Base-by-base conservation (phyloP, 441 rosid species). In the Codiaeum variegatum region DNA sequence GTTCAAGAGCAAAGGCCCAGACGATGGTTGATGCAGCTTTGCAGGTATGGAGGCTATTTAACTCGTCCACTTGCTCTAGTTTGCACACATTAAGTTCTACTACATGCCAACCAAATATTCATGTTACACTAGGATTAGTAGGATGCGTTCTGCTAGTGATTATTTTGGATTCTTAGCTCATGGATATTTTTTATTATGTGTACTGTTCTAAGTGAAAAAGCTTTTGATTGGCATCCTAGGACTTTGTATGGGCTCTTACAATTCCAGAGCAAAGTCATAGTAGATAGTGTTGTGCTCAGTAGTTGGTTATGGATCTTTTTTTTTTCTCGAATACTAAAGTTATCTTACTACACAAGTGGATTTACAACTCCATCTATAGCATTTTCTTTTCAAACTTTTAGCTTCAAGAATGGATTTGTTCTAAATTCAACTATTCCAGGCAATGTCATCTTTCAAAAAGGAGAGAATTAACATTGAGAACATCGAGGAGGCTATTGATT, bases 11-110 rank as follows among this genome's bases (percentile, higher is more conserved):
- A 71, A 87, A 83, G 85, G 99, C 98, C 38, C 87, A 76, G 72
- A 71, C 85, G 40, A 92, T 96, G 99, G 98, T 96, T 66, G 94
- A 90, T 82, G 88, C 85, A 66, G 97, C 96, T 71, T 77, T 92
- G 51, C 91, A 88, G 97, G 98, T 96, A 78, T 49, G 55, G 34
- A 66, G 28, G 24, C 63, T 52, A 42, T 65, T 31, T 12, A 40
- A 26, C 42, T 54, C 73, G 58, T 15, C 8, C n/a, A 19, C 26
- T 19, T 1, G 26, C 46, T 67, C 21, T 2, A 8, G 3, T 38
- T 21, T 24, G 69, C 40, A 63, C 34, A 24, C 13, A 24, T 64
- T 26, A 3, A 29, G 9, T 16, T 31, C 18, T 36, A 40, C 18
- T 36, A 40, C 13, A 4, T 32, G 4, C 19, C 3, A 31, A 51